phyloP scores from a whole-genome alignment of 2,329 filamentous ascomycete species.

The Drechmeria coniospora region DNA sequence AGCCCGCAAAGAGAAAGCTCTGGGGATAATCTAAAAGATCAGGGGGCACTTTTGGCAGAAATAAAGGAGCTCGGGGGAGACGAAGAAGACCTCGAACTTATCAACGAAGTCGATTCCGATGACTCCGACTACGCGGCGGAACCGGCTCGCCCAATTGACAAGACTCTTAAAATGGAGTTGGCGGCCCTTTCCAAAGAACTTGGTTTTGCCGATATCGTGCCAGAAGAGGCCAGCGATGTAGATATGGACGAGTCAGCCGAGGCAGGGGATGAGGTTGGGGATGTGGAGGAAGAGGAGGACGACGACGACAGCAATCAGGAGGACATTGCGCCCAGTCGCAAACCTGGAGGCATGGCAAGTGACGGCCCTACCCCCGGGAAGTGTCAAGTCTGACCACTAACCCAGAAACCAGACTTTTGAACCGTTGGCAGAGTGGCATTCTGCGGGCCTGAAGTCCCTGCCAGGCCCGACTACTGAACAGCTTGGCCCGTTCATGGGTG shows the following conservation, averaged over 20 bases:
- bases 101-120: constrained; percentile 34
- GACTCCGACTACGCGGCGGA: constrained; percentile 19
- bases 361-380: constrained; percentile 1
- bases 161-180: constrained; percentile 21
- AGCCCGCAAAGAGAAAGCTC: constrained; percentile 9
- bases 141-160: constrained; percentile 23
- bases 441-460: constrained; percentile 25
- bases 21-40: constrained; percentile 10
- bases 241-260: constrained; percentile 20
- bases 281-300: constrained; percentile 16
- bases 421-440: constrained; percentile 43
- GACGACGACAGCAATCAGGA: constrained; percentile 16
- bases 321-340: constrained; percentile 11
- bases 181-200: constrained; percentile 23
- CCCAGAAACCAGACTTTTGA: constrained; percentile 33
- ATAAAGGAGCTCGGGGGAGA: constrained; percentile 51
- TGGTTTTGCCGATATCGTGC: constrained; percentile 18
- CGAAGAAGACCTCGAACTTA: constrained; percentile 46
- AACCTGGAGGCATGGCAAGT: constrained; percentile 21
- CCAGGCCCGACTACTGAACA: constrained; percentile 30
- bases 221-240: constrained; percentile 21
- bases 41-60: constrained; percentile 40
- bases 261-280: constrained; percentile 12
- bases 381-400: constrained; percentile 19
- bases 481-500: constrained; percentile 23